Evolutionary conservation across 208 protist species (phyloP), one percentile per base, ranked within the genome.

Genomic region (Porcisia hertigi): DNA sequence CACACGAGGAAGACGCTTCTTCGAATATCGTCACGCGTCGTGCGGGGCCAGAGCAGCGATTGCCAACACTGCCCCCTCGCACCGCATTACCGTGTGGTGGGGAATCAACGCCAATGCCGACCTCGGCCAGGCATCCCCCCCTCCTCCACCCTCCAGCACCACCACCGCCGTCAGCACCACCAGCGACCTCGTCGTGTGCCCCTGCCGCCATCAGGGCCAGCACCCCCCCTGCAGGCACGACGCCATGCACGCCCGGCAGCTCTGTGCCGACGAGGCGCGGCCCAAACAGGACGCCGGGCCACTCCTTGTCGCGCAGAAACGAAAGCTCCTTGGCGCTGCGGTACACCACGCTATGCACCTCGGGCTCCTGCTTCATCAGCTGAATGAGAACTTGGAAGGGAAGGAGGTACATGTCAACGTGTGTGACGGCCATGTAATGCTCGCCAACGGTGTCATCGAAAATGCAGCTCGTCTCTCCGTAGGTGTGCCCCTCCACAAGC

Each of bases 401-500:
- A 6, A 96, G 86, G 25, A 92, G 53, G 71, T 94, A 96, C 66
- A 88, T 80, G 76, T 96, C 92, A 23, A 93, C 87, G 84, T 96
- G 87, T 18, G 77, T 91, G 58, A 96, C 49, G 12, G 92, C 86
- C 63, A 83, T 87, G 79, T 86, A 90, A 18, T 67, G 76, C 69
- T 90, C 89, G 16, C 81, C 82, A 12, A 89, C 54, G 53, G 75
- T 75, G 69, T 96, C 92, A 34, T 79, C 71, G 65, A 93, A 96
- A 69, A 94, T 94, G 80, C 92, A 94, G 14, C 83, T 78, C 43
- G 81, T 84, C 73, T 96, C 92, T 47, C 92, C 92, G 77, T 91
- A 96, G 18, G 88, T 94, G 78, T 96, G 92, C 20, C 92, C 92
- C 53, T 96, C 92, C 30, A 93, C 77, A 4, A 94, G 80, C 49